phyloP scores from a whole-genome alignment of 2,329 filamentous ascomycete genomes.

The Botrytis squamosa region DNA sequence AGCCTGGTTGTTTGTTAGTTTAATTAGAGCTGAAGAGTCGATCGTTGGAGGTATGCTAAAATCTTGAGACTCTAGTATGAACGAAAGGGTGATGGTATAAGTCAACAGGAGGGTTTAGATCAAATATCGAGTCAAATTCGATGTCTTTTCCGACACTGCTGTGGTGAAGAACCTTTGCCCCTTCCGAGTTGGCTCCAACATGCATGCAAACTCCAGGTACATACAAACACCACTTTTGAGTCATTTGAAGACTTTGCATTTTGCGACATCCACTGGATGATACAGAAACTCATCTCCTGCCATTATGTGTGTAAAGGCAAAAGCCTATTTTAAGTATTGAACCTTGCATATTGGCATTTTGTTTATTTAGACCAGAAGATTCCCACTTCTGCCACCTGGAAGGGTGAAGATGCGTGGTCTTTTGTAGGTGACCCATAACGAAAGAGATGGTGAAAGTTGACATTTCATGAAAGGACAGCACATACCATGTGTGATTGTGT shows the following conservation, averaged over 20 bases:
- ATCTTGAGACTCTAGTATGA: not conserved
- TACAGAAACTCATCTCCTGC: not conserved
- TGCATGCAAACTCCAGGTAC: slow-evolving; percentile 28
- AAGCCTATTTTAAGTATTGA: not conserved
- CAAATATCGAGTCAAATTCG: not conserved
- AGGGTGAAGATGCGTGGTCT: not conserved
- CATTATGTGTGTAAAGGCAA: not conserved
- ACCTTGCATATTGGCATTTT: not conserved
- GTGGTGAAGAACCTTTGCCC: slow-evolving; percentile 20
- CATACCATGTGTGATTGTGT: slow-evolving; percentile 82
- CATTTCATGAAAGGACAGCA: slow-evolving; percentile 35
- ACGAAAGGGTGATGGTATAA: not conserved
- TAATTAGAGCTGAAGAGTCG: not conserved
- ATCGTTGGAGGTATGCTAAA: not conserved
- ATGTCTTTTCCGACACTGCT: not conserved
- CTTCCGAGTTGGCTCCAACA: slow-evolving; percentile 16
- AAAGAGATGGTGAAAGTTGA: not conserved
- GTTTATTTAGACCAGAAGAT: not conserved
- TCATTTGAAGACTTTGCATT: not conserved
- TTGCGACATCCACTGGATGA: slow-evolving; percentile 6
- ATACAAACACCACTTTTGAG: slow-evolving; percentile 24
- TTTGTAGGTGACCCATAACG: not conserved
- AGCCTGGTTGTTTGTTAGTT: slow-evolving; percentile 56
- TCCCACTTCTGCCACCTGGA: not conserved
- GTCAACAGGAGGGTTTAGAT: not conserved